Evolutionary conservation across 768 basidiomycete species (phyloP).

Genomic region (Leccinum disarticulatum): DNA sequence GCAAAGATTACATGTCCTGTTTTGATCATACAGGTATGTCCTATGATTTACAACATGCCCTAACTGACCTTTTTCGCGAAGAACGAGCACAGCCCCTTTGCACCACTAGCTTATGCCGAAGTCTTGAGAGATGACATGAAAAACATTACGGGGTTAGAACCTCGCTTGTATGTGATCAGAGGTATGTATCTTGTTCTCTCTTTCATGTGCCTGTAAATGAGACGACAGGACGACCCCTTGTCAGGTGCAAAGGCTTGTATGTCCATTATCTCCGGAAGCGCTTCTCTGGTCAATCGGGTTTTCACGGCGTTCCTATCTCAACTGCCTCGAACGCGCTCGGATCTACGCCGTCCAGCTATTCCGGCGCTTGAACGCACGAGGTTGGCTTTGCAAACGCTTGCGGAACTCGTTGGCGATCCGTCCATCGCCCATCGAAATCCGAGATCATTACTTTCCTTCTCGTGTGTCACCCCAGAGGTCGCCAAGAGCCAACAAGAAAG

Average conservation of each 20-base stretch:
- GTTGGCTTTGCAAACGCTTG: slow-evolving; percentile 51
- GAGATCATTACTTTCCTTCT: slow-evolving; percentile 66
- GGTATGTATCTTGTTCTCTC: slow-evolving; percentile 37
- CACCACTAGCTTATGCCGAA: slow-evolving; percentile 58
- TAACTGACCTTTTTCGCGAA: slow-evolving; percentile 26
- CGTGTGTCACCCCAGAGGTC: slow-evolving; percentile 53
- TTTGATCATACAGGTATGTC: slow-evolving; percentile 63
- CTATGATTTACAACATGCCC: not conserved
- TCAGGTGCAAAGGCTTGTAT: slow-evolving; percentile 57
- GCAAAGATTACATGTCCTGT: slow-evolving; percentile 61
- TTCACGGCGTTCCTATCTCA: slow-evolving; percentile 61
- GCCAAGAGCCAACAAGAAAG: slow-evolving; percentile 51
- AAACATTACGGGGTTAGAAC: slow-evolving; percentile 46
- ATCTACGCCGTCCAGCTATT: slow-evolving; percentile 39
- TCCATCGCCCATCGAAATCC: slow-evolving; percentile 52
- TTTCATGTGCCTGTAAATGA: not conserved
- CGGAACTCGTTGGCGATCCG: slow-evolving; percentile 48
- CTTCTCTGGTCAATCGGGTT: slow-evolving; percentile 63
- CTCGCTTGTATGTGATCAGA: slow-evolving; percentile 58
- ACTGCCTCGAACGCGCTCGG: slow-evolving; percentile 50
- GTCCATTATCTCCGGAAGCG: slow-evolving; percentile 52
- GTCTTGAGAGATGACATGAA: slow-evolving; percentile 47
- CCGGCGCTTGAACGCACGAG: slow-evolving; percentile 50
- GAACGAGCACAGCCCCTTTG: slow-evolving; percentile 60
- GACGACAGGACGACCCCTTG: slow-evolving; percentile 1